Evolutionary conservation across 2,329 filamentous ascomycete species (phyloP), one percentile per base, ranked within the genome.

Genomic region (Apiospora koreana): DNA sequence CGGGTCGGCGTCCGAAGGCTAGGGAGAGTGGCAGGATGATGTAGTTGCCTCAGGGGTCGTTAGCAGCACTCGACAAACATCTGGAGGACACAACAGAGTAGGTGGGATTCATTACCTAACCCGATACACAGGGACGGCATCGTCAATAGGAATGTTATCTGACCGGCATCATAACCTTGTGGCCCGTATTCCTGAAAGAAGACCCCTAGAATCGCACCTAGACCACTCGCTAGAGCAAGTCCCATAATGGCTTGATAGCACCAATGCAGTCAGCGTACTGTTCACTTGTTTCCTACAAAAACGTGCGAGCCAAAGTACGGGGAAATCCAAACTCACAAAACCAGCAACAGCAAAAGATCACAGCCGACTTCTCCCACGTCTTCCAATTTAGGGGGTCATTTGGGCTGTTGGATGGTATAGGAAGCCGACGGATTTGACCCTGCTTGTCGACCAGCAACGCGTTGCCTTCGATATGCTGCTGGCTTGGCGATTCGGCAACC

Each of bases 181-280:
- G 75, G 73, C 1, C 70, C 69, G 65, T 82, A 82, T 9, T 79
- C 71, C 58, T 74, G 71, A 38, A 81, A 75, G 69, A 82, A 81
- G 21, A 77, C 74, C 0, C 74, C 74, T 14, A 83, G 73, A 42
- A 82, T 79, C 0, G 80, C 74, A 3, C 81, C 86, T 5, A 87
- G 79, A 69, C 86, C 86, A 77, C 86, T 85, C 62, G 87, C 82
- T 66, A 87, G 81, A 48, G 85, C 81, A 23, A 87, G 70, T 2
- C 74, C 74, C 70, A 78, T 76, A 65, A 78, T 72, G 41, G 21
- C 45, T 38, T 58, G 45, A 12, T 35, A 35, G 42, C 12, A n/a
- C 35, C 64, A 12, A 16, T n/a, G 12, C 41, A 23, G 45, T 58
- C 23, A 50, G 62, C 42, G 58, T 35, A 25, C 2, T n/a, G 16